Evolutionary conservation across 257 asterid genomes (phyloP).

Genomic region (Lithospermum erythrorhizon): DNA sequence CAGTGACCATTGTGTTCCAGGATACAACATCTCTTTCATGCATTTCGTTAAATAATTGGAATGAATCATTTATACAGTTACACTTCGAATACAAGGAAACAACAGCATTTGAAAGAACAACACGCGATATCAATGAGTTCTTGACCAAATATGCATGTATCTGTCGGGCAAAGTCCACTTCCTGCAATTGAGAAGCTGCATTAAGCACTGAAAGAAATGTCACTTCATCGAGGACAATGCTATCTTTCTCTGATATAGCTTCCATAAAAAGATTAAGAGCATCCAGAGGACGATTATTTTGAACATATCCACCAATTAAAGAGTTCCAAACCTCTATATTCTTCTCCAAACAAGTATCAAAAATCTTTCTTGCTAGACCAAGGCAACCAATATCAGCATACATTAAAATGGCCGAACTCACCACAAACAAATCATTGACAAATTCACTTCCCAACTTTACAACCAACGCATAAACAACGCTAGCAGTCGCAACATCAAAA

Average conservation of each 20-base stretch:
- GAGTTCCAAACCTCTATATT: slow-evolving; percentile 69
- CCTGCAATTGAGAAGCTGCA: slow-evolving; percentile 59
- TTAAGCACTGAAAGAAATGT: slow-evolving; percentile 50
- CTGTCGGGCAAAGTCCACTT: slow-evolving; percentile 38
- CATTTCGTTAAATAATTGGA: slow-evolving; percentile 47
- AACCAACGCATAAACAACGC: slow-evolving; percentile 43
- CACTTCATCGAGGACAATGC: slow-evolving; percentile 38
- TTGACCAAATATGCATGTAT: slow-evolving; percentile 53
- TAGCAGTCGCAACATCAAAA: slow-evolving; percentile 28
- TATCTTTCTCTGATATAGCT: slow-evolving; percentile 37
- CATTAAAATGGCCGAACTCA: slow-evolving; percentile 70
- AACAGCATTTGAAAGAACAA: slow-evolving; percentile 39
- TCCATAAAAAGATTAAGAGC: slow-evolving; percentile 44
- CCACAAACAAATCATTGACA: slow-evolving; percentile 45
- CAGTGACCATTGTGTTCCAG: slow-evolving; percentile 72
- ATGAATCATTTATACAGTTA: slow-evolving; percentile 34
- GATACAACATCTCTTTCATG: slow-evolving; percentile 58
- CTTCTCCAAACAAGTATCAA: slow-evolving; percentile 44
- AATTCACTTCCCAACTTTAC: slow-evolving; percentile 37
- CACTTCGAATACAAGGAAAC: slow-evolving; percentile 57
- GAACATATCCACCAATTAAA: slow-evolving; percentile 54
- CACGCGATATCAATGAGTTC: slow-evolving; percentile 29
- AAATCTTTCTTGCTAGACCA: slow-evolving; percentile 39
- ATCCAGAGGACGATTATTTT: slow-evolving; percentile 32
- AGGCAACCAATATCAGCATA: slow-evolving; percentile 57